Conservation (phyloP, 768 basidiomycete genomes). For the Suillus fuscotomentosus region DNA sequence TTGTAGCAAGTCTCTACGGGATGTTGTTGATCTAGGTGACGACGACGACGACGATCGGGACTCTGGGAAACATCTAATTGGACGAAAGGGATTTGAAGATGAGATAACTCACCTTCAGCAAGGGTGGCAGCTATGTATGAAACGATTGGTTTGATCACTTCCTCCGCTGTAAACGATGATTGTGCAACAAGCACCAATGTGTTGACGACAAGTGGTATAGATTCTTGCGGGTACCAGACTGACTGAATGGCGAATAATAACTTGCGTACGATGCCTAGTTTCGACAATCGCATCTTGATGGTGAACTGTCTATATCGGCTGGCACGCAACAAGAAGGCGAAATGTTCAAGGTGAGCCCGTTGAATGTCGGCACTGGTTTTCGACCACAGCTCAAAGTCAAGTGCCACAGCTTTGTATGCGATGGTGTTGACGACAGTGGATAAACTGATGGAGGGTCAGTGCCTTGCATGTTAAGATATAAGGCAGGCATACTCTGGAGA, state of each 20-base stretch:
- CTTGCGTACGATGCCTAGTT: constrained; percentile 69
- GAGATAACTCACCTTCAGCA: constrained; percentile 50
- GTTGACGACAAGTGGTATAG: constrained; percentile 47
- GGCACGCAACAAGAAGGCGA: constrained; percentile 65
- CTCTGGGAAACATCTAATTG: constrained; percentile 2
- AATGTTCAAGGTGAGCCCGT: constrained; percentile 77
- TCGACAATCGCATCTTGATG: constrained; percentile 65
- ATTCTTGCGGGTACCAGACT: constrained; percentile 64
- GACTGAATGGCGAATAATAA: constrained; percentile 82
- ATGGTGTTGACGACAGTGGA: constrained; percentile 82
- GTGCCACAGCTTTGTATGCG: constrained; percentile 79
- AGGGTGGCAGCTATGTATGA: constrained; percentile 84
- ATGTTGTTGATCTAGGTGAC: constrained; percentile 10
- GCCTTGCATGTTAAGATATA: not conserved
- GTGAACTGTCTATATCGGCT: constrained; percentile 83
- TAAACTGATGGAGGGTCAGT: constrained; percentile 41
- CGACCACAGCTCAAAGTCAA: constrained; percentile 92
- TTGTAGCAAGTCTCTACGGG: not conserved
- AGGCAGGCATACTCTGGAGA: constrained; percentile 64
- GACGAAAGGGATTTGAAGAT: not conserved
- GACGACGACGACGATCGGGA: constrained; percentile 12
- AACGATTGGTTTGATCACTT: constrained; percentile 80
- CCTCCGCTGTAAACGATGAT: constrained; percentile 68
- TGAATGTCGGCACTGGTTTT: constrained; percentile 71
- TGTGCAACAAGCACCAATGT: constrained; percentile 61